Conservation (phyloP, 129 eudicot species). For the Flaveria sonorensis region DNA sequence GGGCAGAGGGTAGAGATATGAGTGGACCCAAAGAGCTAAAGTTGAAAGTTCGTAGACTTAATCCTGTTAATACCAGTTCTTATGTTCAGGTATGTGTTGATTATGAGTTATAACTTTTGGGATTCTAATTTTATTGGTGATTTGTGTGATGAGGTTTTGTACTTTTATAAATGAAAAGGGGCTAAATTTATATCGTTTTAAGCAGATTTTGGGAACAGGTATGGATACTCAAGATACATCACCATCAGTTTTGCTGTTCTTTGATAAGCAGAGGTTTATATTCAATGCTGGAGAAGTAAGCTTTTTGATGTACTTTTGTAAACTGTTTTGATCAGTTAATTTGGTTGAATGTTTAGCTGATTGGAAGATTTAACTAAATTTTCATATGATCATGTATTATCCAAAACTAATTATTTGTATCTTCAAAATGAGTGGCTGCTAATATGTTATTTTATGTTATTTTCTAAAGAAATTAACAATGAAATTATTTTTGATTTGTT, state of each 20-base stretch:
- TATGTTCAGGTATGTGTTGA: constrained; percentile 68
- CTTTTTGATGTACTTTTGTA: constrained; percentile 10
- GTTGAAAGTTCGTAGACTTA: constrained; percentile 53
- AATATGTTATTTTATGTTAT: too few relatives aligned
- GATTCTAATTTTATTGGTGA: too few relatives aligned
- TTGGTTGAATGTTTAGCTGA: background rate
- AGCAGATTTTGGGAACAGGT: constrained; percentile 88
- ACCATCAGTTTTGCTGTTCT: constrained; percentile 86
- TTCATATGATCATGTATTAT: background rate
- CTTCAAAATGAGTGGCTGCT: background rate
- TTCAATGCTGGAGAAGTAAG: constrained; percentile 98
- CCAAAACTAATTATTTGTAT: background rate
- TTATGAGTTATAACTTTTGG: background rate
- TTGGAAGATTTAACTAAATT: constrained; percentile 2
- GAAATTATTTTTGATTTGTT: constrained; percentile 23
- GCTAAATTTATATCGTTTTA: background rate
- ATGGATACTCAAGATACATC: constrained; percentile 99
- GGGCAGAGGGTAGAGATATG: constrained; percentile 80
- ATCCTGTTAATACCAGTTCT: constrained; percentile 65
- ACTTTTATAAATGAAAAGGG: background rate
- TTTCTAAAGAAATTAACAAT: background rate
- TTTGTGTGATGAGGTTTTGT: constrained; percentile 35
- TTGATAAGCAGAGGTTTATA: constrained; percentile 84
- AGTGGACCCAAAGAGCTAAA: constrained; percentile 60
- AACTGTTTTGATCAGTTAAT: background rate